Base-by-base conservation (phyloP, 2,329 filamentous ascomycete genomes). In the Penicillium griseofulvum region DNA sequence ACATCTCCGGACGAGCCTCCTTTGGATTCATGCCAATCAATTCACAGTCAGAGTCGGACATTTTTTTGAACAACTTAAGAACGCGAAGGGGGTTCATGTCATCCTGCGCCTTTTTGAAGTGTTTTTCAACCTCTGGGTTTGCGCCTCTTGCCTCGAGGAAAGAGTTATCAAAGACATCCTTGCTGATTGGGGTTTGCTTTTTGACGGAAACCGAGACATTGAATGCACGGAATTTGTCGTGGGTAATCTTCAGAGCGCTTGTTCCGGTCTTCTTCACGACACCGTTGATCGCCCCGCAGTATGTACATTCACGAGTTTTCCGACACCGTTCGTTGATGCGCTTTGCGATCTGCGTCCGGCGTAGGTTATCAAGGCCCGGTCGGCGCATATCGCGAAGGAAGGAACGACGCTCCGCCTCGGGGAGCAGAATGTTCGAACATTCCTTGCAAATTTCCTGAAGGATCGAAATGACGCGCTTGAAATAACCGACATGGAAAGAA, bases 361-460 rank as follows among this genome's bases (percentile, higher is more conserved):
- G 86, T 59, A 97, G 79, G 63, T 93, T 96, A 73, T 99, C 94
- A 66, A 96, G 84, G 36, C 87, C 86, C 0, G 90, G 90, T 24
- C 87, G 83, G 59, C 93, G 84, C 68, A 97, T 80, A 63, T 91
- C 88, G 58, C 85, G 88, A n/a, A 97, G 79, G 64, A 88, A 95
- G 4, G 81, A 76, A 38, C 89, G 86, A 62, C 90, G 86, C 65
- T 96, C 90, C 19, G 83, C 78, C 70, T 97, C 91, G 36, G 88
- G 85, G 24, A 99, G 82, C 52, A 99, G 77, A 7, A 97, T 88
- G 58, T 84, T 84, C 24, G 90, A 90, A 71, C 94, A 99, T 69
- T 92, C 87, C 78, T 96, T 99, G 86, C 94, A 99, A 62, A 99
- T 95, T 68, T 94, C 89, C 71, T 97, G 92, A 24, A 99, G 81